These are phyloP conservation scores for Earliella scabrosa DNA, from an alignment of 1,284 basidiomycete species.

Conservation along the genomic window DNA sequence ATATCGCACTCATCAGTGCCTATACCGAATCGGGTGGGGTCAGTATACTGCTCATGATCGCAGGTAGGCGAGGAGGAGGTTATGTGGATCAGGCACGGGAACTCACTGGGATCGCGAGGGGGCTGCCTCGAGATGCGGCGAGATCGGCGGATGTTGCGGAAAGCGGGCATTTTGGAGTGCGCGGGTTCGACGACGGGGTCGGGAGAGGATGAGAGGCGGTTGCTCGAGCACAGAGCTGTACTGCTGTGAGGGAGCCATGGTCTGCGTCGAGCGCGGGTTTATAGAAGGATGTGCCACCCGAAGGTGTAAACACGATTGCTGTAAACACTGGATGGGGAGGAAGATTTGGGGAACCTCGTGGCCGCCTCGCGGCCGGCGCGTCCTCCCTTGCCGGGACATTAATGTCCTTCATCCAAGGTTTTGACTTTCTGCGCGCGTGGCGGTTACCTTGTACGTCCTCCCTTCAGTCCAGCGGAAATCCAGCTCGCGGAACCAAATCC, in stretches of 20 bases:
- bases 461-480: no score
- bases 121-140: conserved; percentile 43
- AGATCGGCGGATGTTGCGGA: conserved; percentile 40
- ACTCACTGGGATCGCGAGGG: conserved; percentile 30
- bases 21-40: conserved; percentile 11
- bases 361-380: conserved; percentile 20
- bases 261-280: conserved; percentile 12
- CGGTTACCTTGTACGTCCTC: conserved; percentile 17
- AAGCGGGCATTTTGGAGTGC: conserved; percentile 35
- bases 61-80: background rate
- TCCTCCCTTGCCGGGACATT: conserved; percentile 13
- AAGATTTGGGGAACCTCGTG: conserved; percentile 16
- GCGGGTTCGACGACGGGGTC: conserved; percentile 1
- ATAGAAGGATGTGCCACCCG: conserved; percentile 21
- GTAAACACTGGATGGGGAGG: conserved; percentile 4
- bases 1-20: conserved; percentile 20
- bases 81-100: conserved; percentile 6
- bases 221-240: conserved; percentile 14
- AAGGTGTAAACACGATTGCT: conserved; percentile 20
- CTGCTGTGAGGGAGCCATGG: conserved; percentile 20
- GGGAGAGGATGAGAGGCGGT: conserved; percentile 1
- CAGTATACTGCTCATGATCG: conserved; percentile 4
- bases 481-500: conserved; percentile 20
- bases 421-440: conserved; percentile 22
- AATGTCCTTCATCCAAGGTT: conserved; percentile 13